A percentile compares a stretch with the other conserved stretches of the same genome.
Evolutionary conservation across 192 early-diverging fungal genomes (phyloP).

Genomic region (Gonapodya prolifera): DNA sequence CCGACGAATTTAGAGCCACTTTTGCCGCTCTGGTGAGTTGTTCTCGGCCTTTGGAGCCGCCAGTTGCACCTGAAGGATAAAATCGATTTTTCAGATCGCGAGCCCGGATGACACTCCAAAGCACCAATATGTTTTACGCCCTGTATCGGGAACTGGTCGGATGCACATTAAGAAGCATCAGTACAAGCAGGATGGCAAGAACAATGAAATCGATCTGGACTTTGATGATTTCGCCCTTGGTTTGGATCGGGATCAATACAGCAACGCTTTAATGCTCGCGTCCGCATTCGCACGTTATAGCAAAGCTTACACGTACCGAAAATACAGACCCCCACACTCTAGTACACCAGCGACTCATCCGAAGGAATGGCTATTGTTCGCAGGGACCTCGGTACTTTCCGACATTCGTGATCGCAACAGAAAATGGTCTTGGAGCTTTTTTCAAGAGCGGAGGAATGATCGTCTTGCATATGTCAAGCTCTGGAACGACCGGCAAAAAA

Average conservation of each 20-base stretch:
- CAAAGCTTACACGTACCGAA: slow-evolving; percentile 70
- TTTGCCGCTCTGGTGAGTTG: slow-evolving; percentile 28
- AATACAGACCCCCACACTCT: slow-evolving; percentile 68
- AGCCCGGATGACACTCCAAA: slow-evolving; percentile 10
- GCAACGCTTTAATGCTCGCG: slow-evolving; percentile 62
- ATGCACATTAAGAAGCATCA: slow-evolving; percentile 25
- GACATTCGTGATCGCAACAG: slow-evolving; percentile 80
- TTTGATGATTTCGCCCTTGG: slow-evolving; percentile 35
- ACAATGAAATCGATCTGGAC: slow-evolving; percentile 2
- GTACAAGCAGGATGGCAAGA: slow-evolving; percentile 8
- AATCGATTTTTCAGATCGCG: slow-evolving; percentile 1
- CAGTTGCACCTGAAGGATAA: not conserved
- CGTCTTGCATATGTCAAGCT: slow-evolving; percentile 62
- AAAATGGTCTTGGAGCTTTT: slow-evolving; percentile 73
- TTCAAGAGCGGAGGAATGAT: slow-evolving; percentile 68
- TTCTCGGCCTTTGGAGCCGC: not conserved
- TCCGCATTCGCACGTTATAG: slow-evolving; percentile 71
- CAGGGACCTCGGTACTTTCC: slow-evolving; percentile 58
- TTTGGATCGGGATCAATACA: slow-evolving; percentile 81
- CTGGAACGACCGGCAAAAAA: slow-evolving; percentile 14
- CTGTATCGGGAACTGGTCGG: slow-evolving; percentile 75
- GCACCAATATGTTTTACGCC: slow-evolving; percentile 78
- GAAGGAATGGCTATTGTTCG: slow-evolving; percentile 66
- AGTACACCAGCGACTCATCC: slow-evolving; percentile 76
- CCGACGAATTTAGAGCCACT: slow-evolving; percentile 33